These are phyloP conservation scores for Fonsecaea monophora DNA, from an alignment of 2,329 filamentous ascomycete species.

Conservation along the genomic window DNA sequence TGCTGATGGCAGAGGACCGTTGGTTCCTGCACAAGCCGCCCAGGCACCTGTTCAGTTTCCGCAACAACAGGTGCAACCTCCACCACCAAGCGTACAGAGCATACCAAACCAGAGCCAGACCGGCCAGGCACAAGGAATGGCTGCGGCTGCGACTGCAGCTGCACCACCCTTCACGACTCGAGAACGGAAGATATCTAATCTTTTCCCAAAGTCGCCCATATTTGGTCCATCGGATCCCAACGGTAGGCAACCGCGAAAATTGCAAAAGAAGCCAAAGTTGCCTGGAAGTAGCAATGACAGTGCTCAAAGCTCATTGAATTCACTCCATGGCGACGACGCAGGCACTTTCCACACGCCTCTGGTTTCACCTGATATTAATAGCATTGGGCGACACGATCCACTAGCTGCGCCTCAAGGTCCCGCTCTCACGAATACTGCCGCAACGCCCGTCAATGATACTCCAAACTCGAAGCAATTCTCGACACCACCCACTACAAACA, in stretches of 20 bases:
- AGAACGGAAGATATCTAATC: conserved; percentile 70
- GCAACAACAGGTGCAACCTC: conserved; percentile 18
- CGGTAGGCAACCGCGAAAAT: conserved; percentile 77
- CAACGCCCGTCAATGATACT: conserved; percentile 42
- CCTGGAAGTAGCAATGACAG: conserved; percentile 80
- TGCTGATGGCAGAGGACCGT: conserved; percentile 8
- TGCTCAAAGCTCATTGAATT: conserved; percentile 87
- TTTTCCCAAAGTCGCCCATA: conserved; percentile 73
- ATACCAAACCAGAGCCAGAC: background rate
- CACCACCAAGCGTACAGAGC: background rate
- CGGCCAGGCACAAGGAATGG: conserved; percentile 5
- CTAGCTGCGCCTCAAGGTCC: conserved; percentile 43
- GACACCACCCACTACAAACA: conserved; percentile 49
- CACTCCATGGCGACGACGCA: conserved; percentile 60
- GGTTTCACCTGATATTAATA: conserved; percentile 44
- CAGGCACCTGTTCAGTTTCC: conserved; percentile 16
- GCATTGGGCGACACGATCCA: conserved; percentile 40
- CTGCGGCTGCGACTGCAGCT: conserved; percentile 12
- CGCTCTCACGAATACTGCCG: conserved; percentile 43
- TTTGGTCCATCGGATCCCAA: conserved; percentile 54
- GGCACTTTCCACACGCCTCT: conserved; percentile 44
- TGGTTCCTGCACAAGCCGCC: conserved; percentile 10
- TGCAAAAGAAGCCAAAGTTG: conserved; percentile 81
- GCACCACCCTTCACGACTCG: conserved; percentile 61
- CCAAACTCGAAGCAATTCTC: conserved; percentile 21